Conservation (phyloP, 148 eudicot genomes). For the Selenicereus undatus region DNA sequence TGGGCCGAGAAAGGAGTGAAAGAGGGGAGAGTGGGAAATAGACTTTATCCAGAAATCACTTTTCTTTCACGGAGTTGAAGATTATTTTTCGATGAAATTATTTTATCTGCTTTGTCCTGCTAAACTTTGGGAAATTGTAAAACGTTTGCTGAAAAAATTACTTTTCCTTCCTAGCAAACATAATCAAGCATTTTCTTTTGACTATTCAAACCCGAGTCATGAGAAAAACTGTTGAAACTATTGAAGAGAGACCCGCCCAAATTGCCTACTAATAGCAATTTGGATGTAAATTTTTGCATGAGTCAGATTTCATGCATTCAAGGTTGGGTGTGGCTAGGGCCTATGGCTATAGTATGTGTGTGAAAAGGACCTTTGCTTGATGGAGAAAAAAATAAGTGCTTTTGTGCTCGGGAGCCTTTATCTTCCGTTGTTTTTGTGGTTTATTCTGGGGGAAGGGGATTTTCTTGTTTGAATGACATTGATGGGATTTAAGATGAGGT, state of each 20-base stretch:
- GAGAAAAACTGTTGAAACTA: not conserved
- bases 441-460: not conserved
- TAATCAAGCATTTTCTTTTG: no score
- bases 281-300: not conserved
- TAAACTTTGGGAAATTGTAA: no score
- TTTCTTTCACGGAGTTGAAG: no score
- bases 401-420: not conserved
- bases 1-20: no score
- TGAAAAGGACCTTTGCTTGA: not conserved
- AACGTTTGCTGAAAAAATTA: no score
- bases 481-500: not conserved
- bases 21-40: no score
- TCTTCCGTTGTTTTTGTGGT: not conserved
- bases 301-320: not conserved
- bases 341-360: not conserved
- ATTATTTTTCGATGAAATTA: no score
- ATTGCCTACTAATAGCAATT: not conserved
- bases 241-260: not conserved
- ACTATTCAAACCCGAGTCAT: not conserved
- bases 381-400: not conserved
- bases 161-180: no score
- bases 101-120: no score
- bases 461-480: not conserved
- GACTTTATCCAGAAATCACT: no score
- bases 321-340: not conserved